Percentiles rank a stretch among this genome's conserved stretches.
These are phyloP conservation scores for Fusarium vanettenii DNA, from an alignment of 2,329 filamentous ascomycete genomes.

Conservation along the genomic window DNA sequence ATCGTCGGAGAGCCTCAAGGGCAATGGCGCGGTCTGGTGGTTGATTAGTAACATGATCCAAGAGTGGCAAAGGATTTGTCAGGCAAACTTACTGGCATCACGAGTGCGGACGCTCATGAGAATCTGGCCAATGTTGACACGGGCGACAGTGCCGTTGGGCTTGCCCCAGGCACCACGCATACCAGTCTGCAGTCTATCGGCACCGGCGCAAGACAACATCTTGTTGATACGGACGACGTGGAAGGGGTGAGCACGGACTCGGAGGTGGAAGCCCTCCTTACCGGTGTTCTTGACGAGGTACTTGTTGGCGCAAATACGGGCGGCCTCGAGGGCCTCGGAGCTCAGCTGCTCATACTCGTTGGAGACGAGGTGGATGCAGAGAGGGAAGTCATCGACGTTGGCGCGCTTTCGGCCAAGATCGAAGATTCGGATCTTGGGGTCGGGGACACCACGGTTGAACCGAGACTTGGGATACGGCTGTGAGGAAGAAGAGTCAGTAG, in stretches of 20 bases:
- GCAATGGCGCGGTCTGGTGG: constrained; percentile 83
- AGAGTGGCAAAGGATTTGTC: constrained; percentile 18
- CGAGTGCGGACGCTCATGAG: constrained; percentile 96
- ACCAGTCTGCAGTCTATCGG: constrained; percentile 99
- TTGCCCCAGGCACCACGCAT: constrained; percentile 99
- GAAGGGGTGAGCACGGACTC: constrained; percentile 94
- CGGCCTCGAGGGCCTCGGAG: constrained; percentile 98
- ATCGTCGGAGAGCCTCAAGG: constrained; percentile 98
- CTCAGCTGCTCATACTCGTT: constrained; percentile 99
- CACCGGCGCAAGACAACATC: constrained; percentile 99
- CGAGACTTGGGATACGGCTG: constrained; percentile 99
- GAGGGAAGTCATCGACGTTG: constrained; percentile 99
- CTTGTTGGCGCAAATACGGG: constrained; percentile 99
- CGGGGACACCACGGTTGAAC: constrained; percentile 99
- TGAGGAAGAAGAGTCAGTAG: constrained; percentile 31
- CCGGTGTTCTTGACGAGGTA: constrained; percentile 79
- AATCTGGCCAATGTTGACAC: constrained; percentile 99
- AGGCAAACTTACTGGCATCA: constrained; percentile 78
- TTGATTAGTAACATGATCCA: constrained; percentile 42
- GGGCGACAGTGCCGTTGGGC: constrained; percentile 98
- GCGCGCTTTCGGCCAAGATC: constrained; percentile 99
- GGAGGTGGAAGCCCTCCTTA: constrained; percentile 81
- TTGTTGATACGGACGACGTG: constrained; percentile 99
- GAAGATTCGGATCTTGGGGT: constrained; percentile 94
- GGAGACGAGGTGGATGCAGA: constrained; percentile 98